Evolutionary conservation across 805 yeast genomes (phyloP).

Genomic region (Brettanomyces anomalus): DNA sequence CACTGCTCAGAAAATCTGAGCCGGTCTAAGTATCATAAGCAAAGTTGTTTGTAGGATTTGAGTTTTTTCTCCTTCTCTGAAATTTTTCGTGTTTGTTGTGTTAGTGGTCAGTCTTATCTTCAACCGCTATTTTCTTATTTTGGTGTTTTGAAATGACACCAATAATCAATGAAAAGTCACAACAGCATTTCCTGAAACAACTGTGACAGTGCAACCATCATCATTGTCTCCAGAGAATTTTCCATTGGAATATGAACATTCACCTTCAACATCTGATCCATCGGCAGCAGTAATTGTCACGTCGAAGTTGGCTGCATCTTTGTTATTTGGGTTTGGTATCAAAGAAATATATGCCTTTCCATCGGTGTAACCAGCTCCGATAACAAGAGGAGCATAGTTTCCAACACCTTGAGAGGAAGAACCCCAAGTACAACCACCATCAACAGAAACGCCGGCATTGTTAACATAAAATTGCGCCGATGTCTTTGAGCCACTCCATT

Average conservation of each 20-base stretch:
- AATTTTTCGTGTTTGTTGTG: no score
- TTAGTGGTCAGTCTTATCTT: no score
- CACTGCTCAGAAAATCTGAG: no score
- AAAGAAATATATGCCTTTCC: slow-evolving; percentile 60
- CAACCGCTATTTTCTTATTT: no score
- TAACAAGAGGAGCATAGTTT: slow-evolving; percentile 73
- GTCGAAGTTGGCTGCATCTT: slow-evolving; percentile 49
- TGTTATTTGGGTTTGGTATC: slow-evolving; percentile 73
- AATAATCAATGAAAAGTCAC: slow-evolving; percentile 54
- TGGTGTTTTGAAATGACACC: no score
- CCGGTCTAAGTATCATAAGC: no score
- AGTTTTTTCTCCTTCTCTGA: no score
- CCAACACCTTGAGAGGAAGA: slow-evolving; percentile 48
- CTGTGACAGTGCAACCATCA: slow-evolving; percentile 92
- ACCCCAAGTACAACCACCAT: slow-evolving; percentile 72
- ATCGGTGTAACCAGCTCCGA: slow-evolving; percentile 62
- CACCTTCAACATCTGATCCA: slow-evolving; percentile 55
- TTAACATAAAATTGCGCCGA: slow-evolving; percentile 71
- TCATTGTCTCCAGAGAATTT: slow-evolving; percentile 56
- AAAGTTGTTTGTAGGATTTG: no score
- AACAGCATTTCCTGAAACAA: slow-evolving; percentile 73
- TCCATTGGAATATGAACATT: slow-evolving; percentile 77
- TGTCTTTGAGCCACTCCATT: slow-evolving; percentile 55
- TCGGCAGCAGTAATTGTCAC: slow-evolving; percentile 71
- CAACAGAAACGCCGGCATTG: slow-evolving; percentile 62